Percentiles rank a stretch among this genome's conserved stretches.
phyloP scores from a whole-genome alignment of 768 basidiomycete genomes.

The Mycena polygramma region DNA sequence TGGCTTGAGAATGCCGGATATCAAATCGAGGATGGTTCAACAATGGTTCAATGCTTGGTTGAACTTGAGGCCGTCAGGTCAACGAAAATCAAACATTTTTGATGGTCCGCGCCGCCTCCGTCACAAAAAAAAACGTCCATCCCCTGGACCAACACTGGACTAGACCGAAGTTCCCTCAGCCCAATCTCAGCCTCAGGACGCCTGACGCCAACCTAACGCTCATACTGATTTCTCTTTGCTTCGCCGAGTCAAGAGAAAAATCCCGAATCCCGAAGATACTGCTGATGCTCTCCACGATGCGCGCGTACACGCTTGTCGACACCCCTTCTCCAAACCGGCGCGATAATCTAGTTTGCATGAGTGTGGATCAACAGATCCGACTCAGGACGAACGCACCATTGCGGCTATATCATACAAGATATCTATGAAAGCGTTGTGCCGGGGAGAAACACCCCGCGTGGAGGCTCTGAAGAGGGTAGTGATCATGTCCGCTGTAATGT shows the following conservation, averaged over 20 bases:
- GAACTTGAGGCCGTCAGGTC: too few species aligned
- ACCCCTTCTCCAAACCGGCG: constrained; percentile 65
- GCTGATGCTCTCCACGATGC: constrained; percentile 61
- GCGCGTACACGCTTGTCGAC: constrained; percentile 62
- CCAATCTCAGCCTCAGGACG: too few species aligned
- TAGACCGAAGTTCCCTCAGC: too few species aligned
- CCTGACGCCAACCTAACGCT: too few species aligned
- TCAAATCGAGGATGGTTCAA: too few species aligned
- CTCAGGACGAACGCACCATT: constrained; percentile 52
- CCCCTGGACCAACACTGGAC: too few species aligned
- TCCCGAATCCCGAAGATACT: constrained; percentile 58
- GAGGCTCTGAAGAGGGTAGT: constrained; percentile 76
- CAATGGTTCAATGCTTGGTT: too few species aligned
- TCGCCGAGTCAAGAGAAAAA: constrained; percentile 53
- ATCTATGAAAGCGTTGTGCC: constrained; percentile 73
- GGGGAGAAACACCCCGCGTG: constrained; percentile 73
- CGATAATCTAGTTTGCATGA: constrained; percentile 55
- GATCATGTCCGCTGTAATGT: constrained; percentile 82
- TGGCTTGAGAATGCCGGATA: too few species aligned
- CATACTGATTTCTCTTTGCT: too few species aligned
- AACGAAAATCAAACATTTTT: too few species aligned
- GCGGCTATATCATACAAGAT: constrained; percentile 59
- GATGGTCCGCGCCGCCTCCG: too few species aligned
- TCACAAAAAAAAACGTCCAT: too few species aligned
- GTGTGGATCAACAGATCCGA: constrained; percentile 2